Evolutionary conservation across 1,284 basidiomycete species (phyloP), one percentile per base, ranked within the genome.

Genomic region (Trametes pubescens): DNA sequence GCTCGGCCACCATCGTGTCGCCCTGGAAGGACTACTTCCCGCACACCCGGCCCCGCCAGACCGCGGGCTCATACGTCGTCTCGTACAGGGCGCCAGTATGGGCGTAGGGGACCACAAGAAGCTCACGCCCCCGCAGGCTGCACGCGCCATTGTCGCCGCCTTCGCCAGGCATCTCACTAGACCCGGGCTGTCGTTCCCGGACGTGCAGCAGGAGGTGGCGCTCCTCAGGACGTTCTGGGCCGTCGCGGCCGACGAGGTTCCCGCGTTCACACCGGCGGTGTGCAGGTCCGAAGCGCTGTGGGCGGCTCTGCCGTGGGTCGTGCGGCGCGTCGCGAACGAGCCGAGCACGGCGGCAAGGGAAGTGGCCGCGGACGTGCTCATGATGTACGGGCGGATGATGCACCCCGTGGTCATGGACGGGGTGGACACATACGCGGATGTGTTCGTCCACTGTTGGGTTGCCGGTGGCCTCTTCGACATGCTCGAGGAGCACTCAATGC

Each of bases 401-500:
- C 40, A n/a, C 2, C 10, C 40, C 40, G 40, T 43, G 16, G 40
- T 43, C 18, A 7, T 4, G 2, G 18, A 43, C 18, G 16, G 40
- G 4, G 3, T 16, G 1, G 24, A 29, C 11, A 24, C 29, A 13
- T 14, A 49, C 24, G 35, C 35, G 1, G 57, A 58, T 5, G 47
- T 24, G 29, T 16, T 58, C 21, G 24, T 58, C 22, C 35, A 51
- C 9, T 18, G 38, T 29, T 51, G 57, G 57, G 49, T 51, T 5
- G 6, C 47, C 14, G 48, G 57, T 6, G 57, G 57, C 7, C 40
- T 58, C 18, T 58, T 58, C 35, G 47, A 58, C 47, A 34, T 35
- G 11, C 47, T 58, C 21, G 57, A 58, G 16, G 57, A 58, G 29
- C n/a, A n/a, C 22, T 13, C 51, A 11, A 24, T 44, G 5, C 24